A percentile compares a stretch with the other conserved stretches of the same genome.
phyloP scores from a whole-genome alignment of 805 yeast species.

The Monosporozyma servazzii region DNA sequence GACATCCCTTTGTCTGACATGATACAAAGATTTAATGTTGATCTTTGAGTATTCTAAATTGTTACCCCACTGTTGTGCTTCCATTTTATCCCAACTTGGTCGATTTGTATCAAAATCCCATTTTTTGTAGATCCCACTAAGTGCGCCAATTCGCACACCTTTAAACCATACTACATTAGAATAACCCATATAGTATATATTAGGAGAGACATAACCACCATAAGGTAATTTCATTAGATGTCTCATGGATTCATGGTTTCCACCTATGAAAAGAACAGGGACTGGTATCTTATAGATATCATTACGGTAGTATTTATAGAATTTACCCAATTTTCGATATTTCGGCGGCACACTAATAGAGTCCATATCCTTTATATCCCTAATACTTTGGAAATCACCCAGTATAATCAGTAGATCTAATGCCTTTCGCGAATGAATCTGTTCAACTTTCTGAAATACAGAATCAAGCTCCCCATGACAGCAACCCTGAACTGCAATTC shows the following conservation, averaged over 20 bases:
- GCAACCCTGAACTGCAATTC: conserved; percentile 78
- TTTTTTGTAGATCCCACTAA: conserved; percentile 73
- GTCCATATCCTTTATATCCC: conserved; percentile 53
- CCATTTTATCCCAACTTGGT: conserved; percentile 40
- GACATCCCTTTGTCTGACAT: conserved; percentile 51
- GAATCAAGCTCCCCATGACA: conserved; percentile 70
- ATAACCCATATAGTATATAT: conserved; percentile 76
- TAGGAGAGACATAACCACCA: conserved; percentile 93
- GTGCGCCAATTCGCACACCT: conserved; percentile 71
- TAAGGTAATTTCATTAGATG: conserved; percentile 59
- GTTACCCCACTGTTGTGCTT: conserved; percentile 23
- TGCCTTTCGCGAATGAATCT: conserved; percentile 14
- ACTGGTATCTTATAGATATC: conserved; percentile 53
- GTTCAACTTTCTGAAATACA: conserved; percentile 40
- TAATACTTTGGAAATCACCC: conserved; percentile 85
- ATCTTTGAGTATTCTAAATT: conserved; percentile 9
- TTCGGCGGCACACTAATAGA: conserved; percentile 75
- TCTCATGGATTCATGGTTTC: conserved; percentile 88
- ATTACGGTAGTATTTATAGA: conserved; percentile 60
- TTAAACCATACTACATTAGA: conserved; percentile 64
- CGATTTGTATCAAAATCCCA: conserved; percentile 39
- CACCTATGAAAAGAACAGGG: conserved; percentile 79
- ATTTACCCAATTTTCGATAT: conserved; percentile 70
- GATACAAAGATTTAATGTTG: conserved; percentile 37
- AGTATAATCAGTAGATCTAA: conserved; percentile 65